Percentiles rank a stretch among this genome's conserved stretches.
These are phyloP conservation scores for Lasiodiplodia hormozganensis DNA, from an alignment of 2,329 filamentous ascomycete genomes.

Conservation along the genomic window DNA sequence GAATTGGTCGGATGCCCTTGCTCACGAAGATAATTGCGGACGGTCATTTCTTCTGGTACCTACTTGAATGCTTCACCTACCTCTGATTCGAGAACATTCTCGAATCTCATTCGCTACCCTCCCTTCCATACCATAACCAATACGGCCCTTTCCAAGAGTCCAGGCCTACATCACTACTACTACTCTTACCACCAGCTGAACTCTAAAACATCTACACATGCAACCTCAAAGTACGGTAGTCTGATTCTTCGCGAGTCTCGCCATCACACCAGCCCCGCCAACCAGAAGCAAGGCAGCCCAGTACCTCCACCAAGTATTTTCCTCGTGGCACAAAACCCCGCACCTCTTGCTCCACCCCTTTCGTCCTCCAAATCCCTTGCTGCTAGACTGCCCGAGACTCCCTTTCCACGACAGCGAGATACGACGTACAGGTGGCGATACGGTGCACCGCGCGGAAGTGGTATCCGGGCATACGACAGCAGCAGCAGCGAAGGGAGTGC, in stretches of 20 bases:
- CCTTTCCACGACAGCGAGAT: conserved; percentile 10
- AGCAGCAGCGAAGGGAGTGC: not conserved
- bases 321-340: conserved; percentile 1
- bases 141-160: not conserved
- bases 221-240: not conserved
- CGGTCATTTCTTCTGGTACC: not conserved
- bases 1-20: too few species aligned
- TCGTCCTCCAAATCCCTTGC: not conserved
- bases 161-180: not conserved
- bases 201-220: not conserved
- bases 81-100: not conserved
- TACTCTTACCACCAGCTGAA: not conserved
- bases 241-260: not conserved
- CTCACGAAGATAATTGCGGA: too few species aligned
- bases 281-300: conserved; percentile 1
- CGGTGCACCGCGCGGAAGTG: not conserved
- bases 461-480: not conserved
- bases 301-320: not conserved
- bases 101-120: not conserved
- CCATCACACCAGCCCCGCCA: not conserved
- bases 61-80: not conserved
- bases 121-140: not conserved
- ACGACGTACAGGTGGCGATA: not conserved
- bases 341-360: not conserved
- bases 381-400: not conserved